Evolutionary conservation across 139 green algal species (phyloP), one percentile per base, ranked within the genome.

Genomic region (Haematococcus sp.): DNA sequence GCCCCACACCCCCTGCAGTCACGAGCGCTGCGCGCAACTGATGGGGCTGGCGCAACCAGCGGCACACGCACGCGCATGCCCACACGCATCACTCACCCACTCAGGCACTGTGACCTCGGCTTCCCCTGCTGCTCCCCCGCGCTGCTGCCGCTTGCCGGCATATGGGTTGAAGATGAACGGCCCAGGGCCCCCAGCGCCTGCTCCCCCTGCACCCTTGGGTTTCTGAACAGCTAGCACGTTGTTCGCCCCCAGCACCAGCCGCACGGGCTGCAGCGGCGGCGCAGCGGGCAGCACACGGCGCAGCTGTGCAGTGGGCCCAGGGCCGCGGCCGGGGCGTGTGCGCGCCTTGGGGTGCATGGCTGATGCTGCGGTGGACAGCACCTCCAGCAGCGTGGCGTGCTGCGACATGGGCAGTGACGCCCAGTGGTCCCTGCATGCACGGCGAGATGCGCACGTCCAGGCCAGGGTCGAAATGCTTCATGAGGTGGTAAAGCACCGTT

Each of bases 161-260:
- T 89, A 89, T 0, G 89, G 76, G 23, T 91, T 89, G 73, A 92
- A 95, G 40, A 95, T 88, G 71, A 95, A 94, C 0, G 84, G 88
- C 19, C 49, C 23, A 32, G 56, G 56, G 59, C 67, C 43, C 43
- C 59, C 61, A 4, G 44, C 60, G 30, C 56, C 27, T 0, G 58
- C 34, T 23, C 72, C 60, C 16, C 30, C 66, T 25, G 19, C 30
- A 25, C 11, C 71, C 71, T 9, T 52, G 44, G 1, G 75, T 20
- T 31, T 59, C 67, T 65, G 31, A 30, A 22, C 7, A 28, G 35
- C 34, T 27, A 55, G 5, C 55, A 22, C 34, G 32, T 7, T 25
- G 54, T 32, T 32, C 15, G 44, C 1, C 20, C 31, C 68, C 30
- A 79, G 73, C 54, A 68, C 63, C 64, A 54, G 55, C 16, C 70